A percentile compares a stretch with the other conserved stretches of the same genome.
Conservation (phyloP, 345 rosid species). For the Carallia pectinifolia region DNA sequence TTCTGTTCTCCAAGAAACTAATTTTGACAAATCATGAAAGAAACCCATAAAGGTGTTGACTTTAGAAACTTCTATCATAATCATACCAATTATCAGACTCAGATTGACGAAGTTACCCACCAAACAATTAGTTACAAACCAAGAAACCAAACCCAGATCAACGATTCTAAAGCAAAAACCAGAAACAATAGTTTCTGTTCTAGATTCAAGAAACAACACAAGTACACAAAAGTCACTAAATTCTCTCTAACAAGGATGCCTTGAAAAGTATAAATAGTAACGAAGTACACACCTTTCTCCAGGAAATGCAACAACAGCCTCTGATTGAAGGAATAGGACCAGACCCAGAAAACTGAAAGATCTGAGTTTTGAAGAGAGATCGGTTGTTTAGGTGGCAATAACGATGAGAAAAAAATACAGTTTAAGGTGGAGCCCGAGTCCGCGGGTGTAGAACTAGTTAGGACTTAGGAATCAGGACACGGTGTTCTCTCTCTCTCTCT, state of each 20-base stretch:
- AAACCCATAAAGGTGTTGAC: no score
- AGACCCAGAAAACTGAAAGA: slow-evolving; percentile 21
- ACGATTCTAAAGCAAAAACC: background rate
- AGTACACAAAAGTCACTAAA: background rate
- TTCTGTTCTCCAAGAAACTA: no score
- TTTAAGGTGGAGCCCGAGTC: background rate
- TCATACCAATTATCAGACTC: no score
- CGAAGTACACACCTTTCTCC: slow-evolving; percentile 16
- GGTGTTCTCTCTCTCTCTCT: no score
- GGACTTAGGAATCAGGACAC: no score
- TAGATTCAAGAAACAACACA: background rate
- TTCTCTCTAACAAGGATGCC: background rate
- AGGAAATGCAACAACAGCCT: background rate
- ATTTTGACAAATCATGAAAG: no score
- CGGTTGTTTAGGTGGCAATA: background rate
- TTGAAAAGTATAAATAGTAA: background rate
- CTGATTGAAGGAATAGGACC: background rate
- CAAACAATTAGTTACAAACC: background rate
- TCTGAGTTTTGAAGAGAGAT: slow-evolving; percentile 20
- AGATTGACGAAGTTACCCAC: background rate
- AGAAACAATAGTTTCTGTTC: background rate
- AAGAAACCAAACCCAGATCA: background rate
- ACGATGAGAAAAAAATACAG: background rate
- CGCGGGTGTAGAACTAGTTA: no score
- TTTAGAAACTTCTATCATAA: no score